Evolutionary conservation across 192 early-diverging fungal species (phyloP), one percentile per base, ranked within the genome.

Genomic region (Backusella psychrophila): DNA sequence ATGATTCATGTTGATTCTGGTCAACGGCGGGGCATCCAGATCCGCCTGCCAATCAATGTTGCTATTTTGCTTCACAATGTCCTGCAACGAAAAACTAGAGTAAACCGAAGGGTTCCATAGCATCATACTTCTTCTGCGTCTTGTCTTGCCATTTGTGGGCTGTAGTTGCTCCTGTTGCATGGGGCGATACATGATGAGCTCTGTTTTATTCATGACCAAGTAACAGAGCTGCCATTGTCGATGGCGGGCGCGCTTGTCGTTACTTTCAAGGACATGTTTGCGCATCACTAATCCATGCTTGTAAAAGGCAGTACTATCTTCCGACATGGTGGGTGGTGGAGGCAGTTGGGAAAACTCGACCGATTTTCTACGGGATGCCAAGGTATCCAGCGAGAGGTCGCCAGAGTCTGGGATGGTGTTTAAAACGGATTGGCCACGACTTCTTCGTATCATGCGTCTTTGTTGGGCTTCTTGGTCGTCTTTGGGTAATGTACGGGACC

Each of bases 211-310:
- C 70, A 71, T 49, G 3, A 71, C 70, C 14, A 71, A 14, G 29
- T 71, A 71, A 17, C 70, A 71, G 15, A 71, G 39, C 4, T 71
- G 70, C 70, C 70, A 71, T 71, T 71, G 70, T 4, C 70, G 39
- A 8, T 71, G 39, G 19, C 70, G 39, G 17, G 70, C 70, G 29
- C 44, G 39, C 39, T 71, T 71, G 34, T 71, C 70, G 5, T 39
- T 71, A 17, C 44, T 71, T 49, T 71, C 70, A 42, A 71, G 29
- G 12, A 71, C 70, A 49, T 71, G 70, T 46, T 71, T 71, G 5
- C 70, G 70, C 70, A 71, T 71, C 3, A 71, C 70, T 7, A 71
- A 26, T 0, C 70, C 70, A 23, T 71, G 70, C 17, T 49, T 71
- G 12, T 49, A 49, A 17, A 71, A 49, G 14, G 17, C 26, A 63